A percentile compares a stretch with the other conserved stretches of the same genome.
Conservation (phyloP, 2,329 filamentous ascomycete species). For the Trichophyton simii region DNA sequence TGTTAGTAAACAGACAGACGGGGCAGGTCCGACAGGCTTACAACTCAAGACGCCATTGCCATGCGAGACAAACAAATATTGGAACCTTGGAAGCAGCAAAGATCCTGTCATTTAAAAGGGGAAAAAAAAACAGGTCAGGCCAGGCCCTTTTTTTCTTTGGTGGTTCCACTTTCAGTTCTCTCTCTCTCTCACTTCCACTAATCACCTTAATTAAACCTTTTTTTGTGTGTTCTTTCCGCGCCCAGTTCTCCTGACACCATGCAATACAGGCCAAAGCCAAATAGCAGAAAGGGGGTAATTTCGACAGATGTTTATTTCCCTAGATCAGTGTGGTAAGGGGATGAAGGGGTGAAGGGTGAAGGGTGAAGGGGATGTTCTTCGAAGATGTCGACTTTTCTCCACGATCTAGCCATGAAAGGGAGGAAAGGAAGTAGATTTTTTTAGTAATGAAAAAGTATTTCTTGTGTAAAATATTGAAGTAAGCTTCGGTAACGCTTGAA, state of each 20-base stretch:
- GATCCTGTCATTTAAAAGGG: neutral
- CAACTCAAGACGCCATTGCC: neutral
- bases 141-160: neutral
- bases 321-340: neutral
- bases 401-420: neutral
- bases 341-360: too few relatives aligned
- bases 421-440: neutral
- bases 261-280: slow-evolving; percentile 1
- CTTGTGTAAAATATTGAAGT: neutral
- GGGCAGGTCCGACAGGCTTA: neutral
- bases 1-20: neutral
- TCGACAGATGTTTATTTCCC: neutral
- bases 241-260: slow-evolving; percentile 1
- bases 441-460: neutral
- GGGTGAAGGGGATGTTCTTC: neutral
- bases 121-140: too few relatives aligned
- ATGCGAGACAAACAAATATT: neutral
- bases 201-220: neutral
- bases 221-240: neutral
- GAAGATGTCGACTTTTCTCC: neutral
- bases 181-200: neutral
- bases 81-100: neutral
- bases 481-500: neutral
- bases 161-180: neutral
- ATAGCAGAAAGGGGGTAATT: neutral